phyloP scores from a whole-genome alignment of 1,284 basidiomycete species.

The Ustilago hordei region DNA sequence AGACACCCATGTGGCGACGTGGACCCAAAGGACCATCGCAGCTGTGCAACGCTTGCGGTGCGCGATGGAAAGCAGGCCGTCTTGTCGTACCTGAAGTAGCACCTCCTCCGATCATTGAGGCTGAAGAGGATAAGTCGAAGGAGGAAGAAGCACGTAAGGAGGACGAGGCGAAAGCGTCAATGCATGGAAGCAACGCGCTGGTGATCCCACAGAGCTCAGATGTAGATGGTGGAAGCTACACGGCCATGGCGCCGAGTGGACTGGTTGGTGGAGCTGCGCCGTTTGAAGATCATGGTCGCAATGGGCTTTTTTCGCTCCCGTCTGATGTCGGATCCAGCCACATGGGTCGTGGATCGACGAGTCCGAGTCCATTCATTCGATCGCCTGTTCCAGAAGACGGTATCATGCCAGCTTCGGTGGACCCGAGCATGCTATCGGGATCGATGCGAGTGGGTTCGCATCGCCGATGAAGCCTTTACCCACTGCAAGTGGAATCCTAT shows the following conservation, averaged over 20 bases:
- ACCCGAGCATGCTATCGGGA: conserved; percentile 52
- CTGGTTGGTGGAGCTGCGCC: conserved; percentile 30
- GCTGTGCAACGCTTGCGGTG: conserved; percentile 67
- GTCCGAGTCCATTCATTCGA: conserved; percentile 52
- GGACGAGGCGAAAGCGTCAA: conserved; percentile 42
- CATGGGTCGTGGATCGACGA: conserved; percentile 38
- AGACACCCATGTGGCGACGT: conserved; percentile 68
- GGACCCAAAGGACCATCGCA: conserved; percentile 64
- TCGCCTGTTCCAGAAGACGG: conserved; percentile 46
- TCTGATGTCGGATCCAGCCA: conserved; percentile 31
- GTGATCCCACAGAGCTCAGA: conserved; percentile 48
- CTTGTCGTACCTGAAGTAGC: conserved; percentile 64
- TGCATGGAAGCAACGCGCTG: conserved; percentile 51
- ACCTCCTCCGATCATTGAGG: conserved; percentile 59
- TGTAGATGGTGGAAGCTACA: conserved; percentile 32
- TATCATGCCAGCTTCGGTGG: conserved; percentile 52
- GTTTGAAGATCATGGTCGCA: conserved; percentile 24
- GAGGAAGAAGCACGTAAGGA: conserved; percentile 44
- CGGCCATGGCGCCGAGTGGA: conserved; percentile 34
- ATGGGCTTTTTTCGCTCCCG: conserved; percentile 23
- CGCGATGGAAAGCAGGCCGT: conserved; percentile 66
- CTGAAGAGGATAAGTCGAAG: conserved; percentile 45
- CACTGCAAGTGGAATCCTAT: no score
- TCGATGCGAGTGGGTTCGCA: conserved; percentile 19
- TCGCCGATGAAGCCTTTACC: conserved; percentile 15